Evolutionary conservation across 768 basidiomycete species (phyloP).

Genomic region (Clitopilus hobsonii): DNA sequence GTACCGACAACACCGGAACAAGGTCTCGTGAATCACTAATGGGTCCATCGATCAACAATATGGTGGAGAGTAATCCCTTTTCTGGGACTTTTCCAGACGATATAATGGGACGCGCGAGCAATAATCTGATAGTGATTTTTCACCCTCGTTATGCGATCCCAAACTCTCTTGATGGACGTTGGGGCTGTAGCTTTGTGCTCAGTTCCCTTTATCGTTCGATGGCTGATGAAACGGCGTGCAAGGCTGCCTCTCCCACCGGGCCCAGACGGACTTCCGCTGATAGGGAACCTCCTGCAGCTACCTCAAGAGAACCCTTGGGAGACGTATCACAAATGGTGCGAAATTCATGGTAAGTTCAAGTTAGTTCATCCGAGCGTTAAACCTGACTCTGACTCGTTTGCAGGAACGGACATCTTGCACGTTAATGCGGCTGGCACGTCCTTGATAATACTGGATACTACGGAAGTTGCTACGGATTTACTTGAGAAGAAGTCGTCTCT

Average conservation of each 20-base stretch:
- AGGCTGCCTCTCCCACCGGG: conserved; percentile 9
- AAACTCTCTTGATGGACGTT: no score
- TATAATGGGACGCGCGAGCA: no score
- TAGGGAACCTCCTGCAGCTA: conserved; percentile 11
- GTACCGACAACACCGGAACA: no score
- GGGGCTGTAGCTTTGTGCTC: no score
- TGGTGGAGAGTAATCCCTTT: no score
- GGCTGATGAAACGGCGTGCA: background rate
- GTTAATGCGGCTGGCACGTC: conserved; percentile 14
- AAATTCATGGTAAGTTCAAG: conserved; percentile 5
- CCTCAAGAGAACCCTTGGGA: conserved; percentile 7
- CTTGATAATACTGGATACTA: conserved; percentile 16
- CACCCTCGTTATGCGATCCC: no score
- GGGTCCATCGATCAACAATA: no score
- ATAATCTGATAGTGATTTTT: no score
- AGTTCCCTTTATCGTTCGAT: no score
- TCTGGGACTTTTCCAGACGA: no score
- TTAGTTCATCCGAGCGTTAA: background rate
- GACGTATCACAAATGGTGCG: conserved; percentile 12
- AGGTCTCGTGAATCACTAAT: no score
- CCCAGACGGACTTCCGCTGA: conserved; percentile 5
- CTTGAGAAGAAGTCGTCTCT: conserved; percentile 16
- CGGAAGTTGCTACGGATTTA: conserved; percentile 17
- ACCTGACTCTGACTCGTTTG: background rate
- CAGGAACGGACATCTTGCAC: conserved; percentile 19